Evolutionary conservation across 768 basidiomycete species (phyloP), one percentile per base, ranked within the genome.

Genomic region (Lyophyllum atratum): DNA sequence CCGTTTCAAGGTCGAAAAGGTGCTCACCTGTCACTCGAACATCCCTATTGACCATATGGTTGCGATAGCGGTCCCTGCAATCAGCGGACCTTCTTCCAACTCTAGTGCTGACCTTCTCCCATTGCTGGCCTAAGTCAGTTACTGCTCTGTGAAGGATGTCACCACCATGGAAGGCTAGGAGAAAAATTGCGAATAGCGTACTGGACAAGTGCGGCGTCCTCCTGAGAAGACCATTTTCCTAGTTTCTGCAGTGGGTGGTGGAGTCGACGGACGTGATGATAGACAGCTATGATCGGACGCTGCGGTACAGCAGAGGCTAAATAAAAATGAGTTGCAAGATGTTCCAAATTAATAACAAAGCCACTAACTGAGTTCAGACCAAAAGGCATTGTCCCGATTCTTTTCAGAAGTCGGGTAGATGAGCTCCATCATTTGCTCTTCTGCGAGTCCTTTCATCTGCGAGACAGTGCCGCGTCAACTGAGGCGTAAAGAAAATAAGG

Each of bases 31-130:
- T 74, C 7, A 79, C 66, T n/a, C 89, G 84, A 12, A 81, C 75
- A 22, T 87, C 86, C 15, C 84, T 81, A 60, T 87, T 82, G 19
- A 84, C 77, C 26, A 94, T 81, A 63, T 94, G 89, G 67, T 94
- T 94, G 51, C 92, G 86, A 71, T 87, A 93, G 53, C 92, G 81
- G 71, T 94, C 92, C 10, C 92, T 82, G 70, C 92, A 94, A 67
- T 94, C 92, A 2, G 85, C 76, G 17, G 89, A 84, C 80, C 84
- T 86, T 42, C 92, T 80, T 24, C 89, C 89, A 5, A 94, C 90
- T 19, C 78, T 68, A 42, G 72, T 72, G 65, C 87, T 85, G 43
- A 94, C 81, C 64, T 86, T 89, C 72, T 91, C 88, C 92, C 92
- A 94, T 65, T 85, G 83, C 60, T 89, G 87, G 14, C 92, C 92